A percentile compares a stretch with the other conserved stretches of the same genome.
Evolutionary conservation across 805 yeast species (phyloP).

Genomic region (Danielozyma ontarioensis): DNA sequence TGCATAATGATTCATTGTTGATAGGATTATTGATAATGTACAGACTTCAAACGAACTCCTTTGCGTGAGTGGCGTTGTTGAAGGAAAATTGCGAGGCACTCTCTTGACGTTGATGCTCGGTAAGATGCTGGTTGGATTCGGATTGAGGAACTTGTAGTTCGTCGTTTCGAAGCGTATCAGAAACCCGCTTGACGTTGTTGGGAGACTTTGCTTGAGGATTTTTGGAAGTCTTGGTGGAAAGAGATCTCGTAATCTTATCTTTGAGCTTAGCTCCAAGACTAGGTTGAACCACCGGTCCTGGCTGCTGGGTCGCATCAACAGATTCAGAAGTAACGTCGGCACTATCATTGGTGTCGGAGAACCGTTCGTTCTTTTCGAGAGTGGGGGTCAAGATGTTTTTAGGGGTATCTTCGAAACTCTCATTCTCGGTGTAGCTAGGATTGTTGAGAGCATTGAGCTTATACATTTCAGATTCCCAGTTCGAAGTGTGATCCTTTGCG

Average conservation of each 20-base stretch:
- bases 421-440: constrained; percentile 2
- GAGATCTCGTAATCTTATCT: constrained; percentile 5
- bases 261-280: constrained; percentile 9
- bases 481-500: constrained; percentile 53
- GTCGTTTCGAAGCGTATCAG: constrained; percentile 8
- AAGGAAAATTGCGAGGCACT: constrained; percentile 8
- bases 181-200: constrained; percentile 7
- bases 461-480: constrained; percentile 68
- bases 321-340: neutral
- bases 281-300: neutral
- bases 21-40: no score
- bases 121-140: constrained; percentile 4
- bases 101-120: constrained; percentile 5
- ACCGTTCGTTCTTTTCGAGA: constrained; percentile 1
- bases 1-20: no score
- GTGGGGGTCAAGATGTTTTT: neutral
- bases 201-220: neutral
- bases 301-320: neutral
- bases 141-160: constrained; percentile 2
- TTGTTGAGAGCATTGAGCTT: constrained; percentile 30
- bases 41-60: constrained; percentile 4
- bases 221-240: constrained; percentile 1
- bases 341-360: constrained; percentile 2
- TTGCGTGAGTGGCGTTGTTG: constrained; percentile 8
- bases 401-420: neutral